Base-by-base conservation (phyloP, 2,329 filamentous ascomycete genomes). In the Didymella glomerata region DNA sequence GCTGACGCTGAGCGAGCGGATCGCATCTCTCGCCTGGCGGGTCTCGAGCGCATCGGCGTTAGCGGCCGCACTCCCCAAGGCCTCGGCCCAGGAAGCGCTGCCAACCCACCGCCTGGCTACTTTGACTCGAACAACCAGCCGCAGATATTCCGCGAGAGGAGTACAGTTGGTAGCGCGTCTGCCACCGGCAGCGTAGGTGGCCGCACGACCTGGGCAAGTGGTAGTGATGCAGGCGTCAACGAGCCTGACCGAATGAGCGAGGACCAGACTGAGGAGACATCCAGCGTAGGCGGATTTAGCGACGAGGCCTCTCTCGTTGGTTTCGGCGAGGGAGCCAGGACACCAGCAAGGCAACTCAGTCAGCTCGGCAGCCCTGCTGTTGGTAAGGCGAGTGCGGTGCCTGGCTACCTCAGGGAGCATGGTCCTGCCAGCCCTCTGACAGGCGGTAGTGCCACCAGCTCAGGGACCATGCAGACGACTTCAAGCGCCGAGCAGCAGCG, bases 1-100 rank as follows among this genome's bases (percentile, higher is more conserved):
- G 88, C 95, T 61, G 93, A 97, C 71, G 93, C 93, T 63, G 93
- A 97, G 78, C 92, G 93, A 68, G 93, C 92, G 63, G 93, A 97
- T 78, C 93, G 94, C 71, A 97, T 98, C 78, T 97, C 93, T 42
- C 93, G 94, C 49, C 88, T 97, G 22, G 91, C 93, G 13, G 94
- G 94, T n/a, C 86, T 97, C 36, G 93, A 96, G 76, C 88, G 91
- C 56, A 89, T 97, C 57, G 89, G 90, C 16, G 91, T 92, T n/a
- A 84, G 90, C 42, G 88, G 91, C 62, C 82, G 86, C 28, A 78
- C 78, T 61, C 71, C 76, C 11, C 64, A 76, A 61, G 67, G 82
- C 40, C 75, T 81, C 75, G 61, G 82, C 75, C 54, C 86, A 81
- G 77, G 85, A 48, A 66, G 64, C 28, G 67, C 69, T 30, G 69